These are phyloP conservation scores for Blastobotrys attinorum DNA, from an alignment of 805 yeast genomes.

Conservation along the genomic window DNA sequence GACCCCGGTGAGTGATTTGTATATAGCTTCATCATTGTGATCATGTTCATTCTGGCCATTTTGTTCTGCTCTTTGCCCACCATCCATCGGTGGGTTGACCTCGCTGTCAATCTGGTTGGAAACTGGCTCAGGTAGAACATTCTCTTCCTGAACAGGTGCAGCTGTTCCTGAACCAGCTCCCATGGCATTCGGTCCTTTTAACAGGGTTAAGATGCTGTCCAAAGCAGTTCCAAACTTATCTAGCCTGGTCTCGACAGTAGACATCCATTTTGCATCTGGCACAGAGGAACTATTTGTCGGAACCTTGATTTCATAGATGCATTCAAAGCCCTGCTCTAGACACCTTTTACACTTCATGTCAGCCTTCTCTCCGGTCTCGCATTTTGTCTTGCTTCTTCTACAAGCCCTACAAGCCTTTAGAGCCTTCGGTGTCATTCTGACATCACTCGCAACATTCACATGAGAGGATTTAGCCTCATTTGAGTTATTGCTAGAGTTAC, in stretches of 20 bases:
- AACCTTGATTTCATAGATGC: slow-evolving; percentile 49
- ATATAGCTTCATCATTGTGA: too few species aligned
- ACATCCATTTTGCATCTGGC: slow-evolving; percentile 27
- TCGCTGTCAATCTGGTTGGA: too few species aligned
- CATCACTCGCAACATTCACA: slow-evolving; percentile 8
- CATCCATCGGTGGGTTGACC: too few species aligned
- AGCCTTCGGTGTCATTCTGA: slow-evolving; percentile 6
- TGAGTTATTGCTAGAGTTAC: too few species aligned
- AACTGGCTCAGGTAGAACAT: too few species aligned
- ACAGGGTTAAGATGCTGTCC: slow-evolving; percentile 31
- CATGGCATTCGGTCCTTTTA: slow-evolving; percentile 18
- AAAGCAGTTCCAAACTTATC: slow-evolving; percentile 35
- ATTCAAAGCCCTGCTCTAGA: slow-evolving; percentile 40
- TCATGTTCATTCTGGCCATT: neutral
- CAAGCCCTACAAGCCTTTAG: slow-evolving; percentile 56
- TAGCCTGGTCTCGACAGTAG: slow-evolving; percentile 33
- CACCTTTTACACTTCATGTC: slow-evolving; percentile 54
- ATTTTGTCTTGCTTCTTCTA: slow-evolving; percentile 54
- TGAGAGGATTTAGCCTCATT: slow-evolving; percentile 8
- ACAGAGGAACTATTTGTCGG: slow-evolving; percentile 28
- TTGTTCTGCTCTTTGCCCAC: too few species aligned
- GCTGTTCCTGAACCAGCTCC: neutral
- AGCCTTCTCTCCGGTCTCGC: slow-evolving; percentile 36
- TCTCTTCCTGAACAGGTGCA: neutral
- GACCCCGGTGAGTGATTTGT: neutral